These are phyloP conservation scores for Aspergillus sparsus DNA, from an alignment of 495 filamentous ascomycete genomes.

Conservation along the genomic window DNA sequence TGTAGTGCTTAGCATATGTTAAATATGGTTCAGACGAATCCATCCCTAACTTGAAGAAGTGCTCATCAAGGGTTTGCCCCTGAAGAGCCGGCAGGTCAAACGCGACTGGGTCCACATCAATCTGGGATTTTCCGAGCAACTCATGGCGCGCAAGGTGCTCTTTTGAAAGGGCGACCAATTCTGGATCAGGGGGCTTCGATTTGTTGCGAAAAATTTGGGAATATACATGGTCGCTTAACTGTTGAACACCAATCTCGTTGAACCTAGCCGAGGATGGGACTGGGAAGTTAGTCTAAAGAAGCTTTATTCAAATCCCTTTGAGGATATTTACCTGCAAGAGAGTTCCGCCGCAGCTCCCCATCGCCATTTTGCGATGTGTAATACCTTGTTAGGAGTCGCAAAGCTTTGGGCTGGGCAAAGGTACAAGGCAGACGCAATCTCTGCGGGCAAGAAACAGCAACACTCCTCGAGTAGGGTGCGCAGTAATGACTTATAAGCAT, in stretches of 20 bases:
- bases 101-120: constrained; percentile 69
- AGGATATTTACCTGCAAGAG: constrained; percentile 41
- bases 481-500: constrained; percentile 36
- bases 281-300: constrained; percentile 35
- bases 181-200: constrained; percentile 56
- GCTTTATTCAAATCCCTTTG: neutral
- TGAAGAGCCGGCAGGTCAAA: constrained; percentile 83
- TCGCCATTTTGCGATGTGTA: constrained; percentile 32
- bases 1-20: constrained; percentile 70
- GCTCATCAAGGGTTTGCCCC: constrained; percentile 84
- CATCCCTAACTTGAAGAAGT: constrained; percentile 88
- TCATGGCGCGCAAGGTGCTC: constrained; percentile 86
- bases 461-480: constrained; percentile 41
- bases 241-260: constrained; percentile 94
- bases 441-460: constrained; percentile 32
- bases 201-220: constrained; percentile 76
- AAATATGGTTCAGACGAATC: constrained; percentile 90
- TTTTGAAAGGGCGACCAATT: constrained; percentile 75
- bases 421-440: constrained; percentile 28
- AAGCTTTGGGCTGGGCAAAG: constrained; percentile 23
- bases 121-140: constrained; percentile 85
- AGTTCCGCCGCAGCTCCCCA: constrained; percentile 15
- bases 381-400: constrained; percentile 23
- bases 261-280: constrained; percentile 65
- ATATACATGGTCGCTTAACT: constrained; percentile 79